Evolutionary conservation across 1,139 yeast genomes (phyloP).

Genomic region (Hansenula lynferdii): DNA sequence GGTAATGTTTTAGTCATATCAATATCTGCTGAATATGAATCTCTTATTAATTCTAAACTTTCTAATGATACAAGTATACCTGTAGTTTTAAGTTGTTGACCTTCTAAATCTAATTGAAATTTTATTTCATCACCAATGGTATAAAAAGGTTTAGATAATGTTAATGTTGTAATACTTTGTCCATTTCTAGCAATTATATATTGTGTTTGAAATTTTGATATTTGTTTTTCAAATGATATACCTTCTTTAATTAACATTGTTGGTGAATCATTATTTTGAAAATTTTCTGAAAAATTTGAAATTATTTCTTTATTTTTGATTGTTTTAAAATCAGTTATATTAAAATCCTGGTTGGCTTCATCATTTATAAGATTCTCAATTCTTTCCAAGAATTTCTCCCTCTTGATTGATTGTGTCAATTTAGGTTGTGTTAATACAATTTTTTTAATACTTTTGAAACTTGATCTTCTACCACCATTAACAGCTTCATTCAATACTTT

Average conservation of each 20-base stretch:
- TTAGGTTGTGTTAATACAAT: constrained; percentile 5
- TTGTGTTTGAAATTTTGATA: constrained; percentile 26
- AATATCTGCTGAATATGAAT: constrained; percentile 18
- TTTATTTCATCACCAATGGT: constrained; percentile 47
- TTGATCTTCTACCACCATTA: constrained; percentile 13
- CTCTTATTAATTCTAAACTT: constrained; percentile 27
- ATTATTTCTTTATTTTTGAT: constrained; percentile 15
- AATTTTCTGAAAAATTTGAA: constrained; percentile 10
- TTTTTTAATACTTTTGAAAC: constrained; percentile 13
- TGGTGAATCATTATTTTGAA: constrained; percentile 5
- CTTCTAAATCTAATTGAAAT: constrained; percentile 28
- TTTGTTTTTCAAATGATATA: constrained; percentile 20
- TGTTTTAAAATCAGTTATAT: constrained; percentile 12
- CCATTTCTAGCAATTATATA: constrained; percentile 31
- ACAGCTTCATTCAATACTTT: constrained; percentile 15
- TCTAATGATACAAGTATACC: constrained; percentile 29
- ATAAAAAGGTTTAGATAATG: constrained; percentile 38
- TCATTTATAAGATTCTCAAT: constrained; percentile 10
- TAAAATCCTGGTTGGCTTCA: background rate
- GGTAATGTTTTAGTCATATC: constrained; percentile 13
- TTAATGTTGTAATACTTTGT: constrained; percentile 25
- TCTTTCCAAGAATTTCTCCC: constrained; percentile 12
- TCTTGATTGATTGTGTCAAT: constrained; percentile 7
- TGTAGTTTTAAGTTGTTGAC: constrained; percentile 16
- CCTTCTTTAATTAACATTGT: constrained; percentile 10